Base-by-base conservation (phyloP, 495 filamentous ascomycete species). In the Aspergillus bertholletiae region DNA sequence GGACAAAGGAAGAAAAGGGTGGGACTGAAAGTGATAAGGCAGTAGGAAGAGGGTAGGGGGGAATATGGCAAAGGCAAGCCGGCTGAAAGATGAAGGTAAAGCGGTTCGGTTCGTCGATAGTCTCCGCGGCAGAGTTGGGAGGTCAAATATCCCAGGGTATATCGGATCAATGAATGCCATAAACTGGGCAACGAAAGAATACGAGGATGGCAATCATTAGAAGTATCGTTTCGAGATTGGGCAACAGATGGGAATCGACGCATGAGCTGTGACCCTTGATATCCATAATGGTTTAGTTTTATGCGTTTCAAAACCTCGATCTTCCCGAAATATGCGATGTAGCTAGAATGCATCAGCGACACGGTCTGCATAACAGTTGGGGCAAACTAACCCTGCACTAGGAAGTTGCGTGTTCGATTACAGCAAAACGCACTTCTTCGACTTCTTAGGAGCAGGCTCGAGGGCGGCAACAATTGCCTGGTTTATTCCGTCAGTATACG, bases 391-490 rank as follows among this genome's bases (percentile, higher is more conserved):
- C 66, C 64, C 67, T 64, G 61, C 51, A 40, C 34, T 43, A 37
- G 39, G 46, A 40, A 43, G 49, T 21, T 52, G 28, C 48, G 48
- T 6, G 44, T 26, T 56, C 41, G 54, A 56, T 69, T 64, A 78
- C 67, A 78, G 61, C 61, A 78, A 56, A 51, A 71, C 67, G 55
- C 75, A 78, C 51, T 68, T 72, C 54, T 62, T 62, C 76, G 86
- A 87, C 78, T 88, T 90, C 51, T 82, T 82, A 30, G 80, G 76
- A 8, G 90, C 88, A n/a, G 90, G 90, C 70, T 95, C 90, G 39
- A 95, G 80, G 3, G 90, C 90, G 49, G 90, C 90, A 48, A 96
- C 90, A 61, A 96, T 96, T 18, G 90, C 90, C 90, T 95, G 48
- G 20, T 37, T 12, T 15, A 45, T 17, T 22, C 46, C 28, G 39